phyloP scores from a whole-genome alignment of 306 rosid species.

The Vigna angularis region DNA sequence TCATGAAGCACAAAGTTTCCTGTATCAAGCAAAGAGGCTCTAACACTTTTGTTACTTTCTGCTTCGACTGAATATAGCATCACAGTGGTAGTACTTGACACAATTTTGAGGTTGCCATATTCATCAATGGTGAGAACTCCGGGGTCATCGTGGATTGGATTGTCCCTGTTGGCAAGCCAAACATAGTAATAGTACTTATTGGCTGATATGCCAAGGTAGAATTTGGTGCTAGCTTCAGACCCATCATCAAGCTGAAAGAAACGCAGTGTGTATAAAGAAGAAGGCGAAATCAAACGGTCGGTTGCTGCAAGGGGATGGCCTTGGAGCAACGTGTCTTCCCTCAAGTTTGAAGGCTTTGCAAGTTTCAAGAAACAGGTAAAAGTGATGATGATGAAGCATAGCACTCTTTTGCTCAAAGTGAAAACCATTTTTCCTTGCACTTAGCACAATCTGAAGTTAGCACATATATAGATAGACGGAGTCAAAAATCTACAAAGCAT shows the following conservation, averaged over 20 bases:
- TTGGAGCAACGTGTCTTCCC: constrained; percentile 25
- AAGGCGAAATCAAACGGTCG: constrained; percentile 3
- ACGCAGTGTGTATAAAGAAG: not conserved
- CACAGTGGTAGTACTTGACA: not conserved
- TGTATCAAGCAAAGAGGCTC: constrained; percentile 3
- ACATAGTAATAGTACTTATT: not conserved
- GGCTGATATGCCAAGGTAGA: constrained; percentile 27
- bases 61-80: not conserved
- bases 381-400: constrained; percentile 18
- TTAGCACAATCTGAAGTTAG: not conserved
- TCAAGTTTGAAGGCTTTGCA: constrained; percentile 21
- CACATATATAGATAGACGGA: too few species aligned
- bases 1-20: constrained; percentile 27
- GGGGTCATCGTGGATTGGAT: constrained; percentile 28
- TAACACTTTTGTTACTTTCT: not conserved
- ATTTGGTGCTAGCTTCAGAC: not conserved
- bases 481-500: too few species aligned
- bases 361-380: not conserved
- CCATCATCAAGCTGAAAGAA: constrained; percentile 35
- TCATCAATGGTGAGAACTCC: constrained; percentile 30
- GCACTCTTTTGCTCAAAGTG: not conserved
- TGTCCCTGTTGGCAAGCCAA: constrained; percentile 35
- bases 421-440: constrained; percentile 1
- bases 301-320: not conserved
- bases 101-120: constrained; percentile 11